Percentiles rank a stretch among this genome's conserved stretches.
These are phyloP conservation scores for Fusarium nodosum DNA, from an alignment of 2,329 filamentous ascomycete genomes.

Conservation along the genomic window DNA sequence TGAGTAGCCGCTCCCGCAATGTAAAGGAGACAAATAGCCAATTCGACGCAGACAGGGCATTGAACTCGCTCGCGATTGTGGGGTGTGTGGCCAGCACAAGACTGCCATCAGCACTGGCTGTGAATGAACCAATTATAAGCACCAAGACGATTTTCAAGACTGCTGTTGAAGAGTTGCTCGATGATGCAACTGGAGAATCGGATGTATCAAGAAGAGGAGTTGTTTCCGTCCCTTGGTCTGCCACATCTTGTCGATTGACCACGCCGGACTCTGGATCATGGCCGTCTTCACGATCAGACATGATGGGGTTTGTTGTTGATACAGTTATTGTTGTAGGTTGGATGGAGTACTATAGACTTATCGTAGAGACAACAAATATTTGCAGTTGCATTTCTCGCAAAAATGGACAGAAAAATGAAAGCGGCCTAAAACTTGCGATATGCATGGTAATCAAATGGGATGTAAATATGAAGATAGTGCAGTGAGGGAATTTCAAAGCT, in stretches of 20 bases:
- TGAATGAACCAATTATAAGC: background rate
- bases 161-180: background rate
- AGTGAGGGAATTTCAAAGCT: background rate
- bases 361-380: too few relatives aligned
- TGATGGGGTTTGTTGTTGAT: background rate
- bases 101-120: background rate
- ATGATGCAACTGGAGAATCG: background rate
- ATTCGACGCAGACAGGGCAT: background rate
- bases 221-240: background rate
- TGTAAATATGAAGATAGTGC: background rate
- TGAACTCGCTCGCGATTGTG: background rate
- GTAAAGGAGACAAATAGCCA: background rate
- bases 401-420: background rate
- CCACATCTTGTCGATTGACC: background rate
- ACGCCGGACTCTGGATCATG: background rate
- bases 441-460: accelerated
- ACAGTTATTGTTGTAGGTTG: background rate
- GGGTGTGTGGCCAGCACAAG: background rate
- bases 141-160: background rate
- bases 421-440: accelerated
- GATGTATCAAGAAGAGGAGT: background rate
- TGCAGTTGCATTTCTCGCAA: accelerated
- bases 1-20: background rate
- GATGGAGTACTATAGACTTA: too few relatives aligned
- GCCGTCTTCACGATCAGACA: accelerated